These are phyloP conservation scores for Lizonia empirigonia DNA, from an alignment of 2,329 filamentous ascomycete genomes.

Conservation along the genomic window DNA sequence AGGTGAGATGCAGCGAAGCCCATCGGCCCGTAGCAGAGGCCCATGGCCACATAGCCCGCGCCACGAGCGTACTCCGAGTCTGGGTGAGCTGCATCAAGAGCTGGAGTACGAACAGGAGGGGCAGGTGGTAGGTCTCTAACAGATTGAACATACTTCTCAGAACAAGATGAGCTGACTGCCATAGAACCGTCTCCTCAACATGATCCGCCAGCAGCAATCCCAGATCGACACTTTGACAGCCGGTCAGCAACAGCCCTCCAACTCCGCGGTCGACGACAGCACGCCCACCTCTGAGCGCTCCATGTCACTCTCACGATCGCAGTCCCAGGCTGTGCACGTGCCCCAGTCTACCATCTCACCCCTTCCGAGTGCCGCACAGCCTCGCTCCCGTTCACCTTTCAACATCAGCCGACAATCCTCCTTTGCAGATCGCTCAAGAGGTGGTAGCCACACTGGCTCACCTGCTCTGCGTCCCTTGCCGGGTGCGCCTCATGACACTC, in stretches of 20 bases:
- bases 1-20: constrained; percentile 68
- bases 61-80: constrained; percentile 70
- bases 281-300: constrained; percentile 56
- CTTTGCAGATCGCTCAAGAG: constrained; percentile 44
- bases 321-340: constrained; percentile 26
- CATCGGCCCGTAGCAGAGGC: constrained; percentile 29
- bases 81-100: constrained; percentile 79
- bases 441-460: constrained; percentile 50
- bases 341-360: constrained; percentile 44
- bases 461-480: constrained; percentile 60
- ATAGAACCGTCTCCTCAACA: constrained; percentile 74
- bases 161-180: not conserved
- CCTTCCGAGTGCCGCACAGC: constrained; percentile 35
- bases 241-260: constrained; percentile 48
- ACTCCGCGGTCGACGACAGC: constrained; percentile 59
- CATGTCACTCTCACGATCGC: constrained; percentile 48
- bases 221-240: constrained; percentile 66
- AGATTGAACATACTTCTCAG: not conserved
- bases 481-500: constrained; percentile 48
- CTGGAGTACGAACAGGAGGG: constrained; percentile 79
- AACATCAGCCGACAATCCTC: constrained; percentile 54
- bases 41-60: constrained; percentile 45
- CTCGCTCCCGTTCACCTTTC: constrained; percentile 46
- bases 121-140: constrained; percentile 65
- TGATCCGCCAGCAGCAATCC: constrained; percentile 77